phyloP scores from a whole-genome alignment of 441 rosid genomes.

The Mallotus repandus region DNA sequence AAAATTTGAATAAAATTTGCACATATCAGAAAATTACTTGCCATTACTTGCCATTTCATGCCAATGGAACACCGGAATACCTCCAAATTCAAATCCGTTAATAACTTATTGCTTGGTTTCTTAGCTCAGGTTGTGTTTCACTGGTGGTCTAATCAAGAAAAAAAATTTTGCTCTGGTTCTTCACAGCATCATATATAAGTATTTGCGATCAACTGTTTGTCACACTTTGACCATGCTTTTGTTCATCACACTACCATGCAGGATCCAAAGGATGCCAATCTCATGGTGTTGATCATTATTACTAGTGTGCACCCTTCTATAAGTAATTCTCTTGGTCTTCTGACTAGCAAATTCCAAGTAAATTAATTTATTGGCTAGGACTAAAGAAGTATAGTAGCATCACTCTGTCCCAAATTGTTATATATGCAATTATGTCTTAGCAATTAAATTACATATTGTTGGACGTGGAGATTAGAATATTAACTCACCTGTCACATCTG shows the following conservation, averaged over 20 bases:
- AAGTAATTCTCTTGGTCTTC: constrained; percentile 25
- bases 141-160: neutral
- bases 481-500: neutral
- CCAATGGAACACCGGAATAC: neutral
- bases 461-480: neutral
- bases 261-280: constrained; percentile 26
- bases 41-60: constrained; percentile 4
- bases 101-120: neutral
- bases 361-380: constrained; percentile 1
- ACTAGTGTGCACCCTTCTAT: constrained; percentile 22
- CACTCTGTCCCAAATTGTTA: neutral
- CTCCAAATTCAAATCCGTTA: too few relatives aligned
- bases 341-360: constrained; percentile 10
- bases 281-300: constrained; percentile 20
- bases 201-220: constrained; percentile 9
- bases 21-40: neutral
- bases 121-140: neutral
- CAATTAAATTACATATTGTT: neutral
- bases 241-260: constrained; percentile 23
- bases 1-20: neutral
- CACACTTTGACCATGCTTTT: constrained; percentile 23
- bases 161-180: neutral
- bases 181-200: neutral
- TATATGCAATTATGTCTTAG: neutral
- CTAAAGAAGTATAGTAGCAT: neutral